Evolutionary conservation across 129 eudicot species (phyloP).

Genomic region (Pulicaria dysenterica): DNA sequence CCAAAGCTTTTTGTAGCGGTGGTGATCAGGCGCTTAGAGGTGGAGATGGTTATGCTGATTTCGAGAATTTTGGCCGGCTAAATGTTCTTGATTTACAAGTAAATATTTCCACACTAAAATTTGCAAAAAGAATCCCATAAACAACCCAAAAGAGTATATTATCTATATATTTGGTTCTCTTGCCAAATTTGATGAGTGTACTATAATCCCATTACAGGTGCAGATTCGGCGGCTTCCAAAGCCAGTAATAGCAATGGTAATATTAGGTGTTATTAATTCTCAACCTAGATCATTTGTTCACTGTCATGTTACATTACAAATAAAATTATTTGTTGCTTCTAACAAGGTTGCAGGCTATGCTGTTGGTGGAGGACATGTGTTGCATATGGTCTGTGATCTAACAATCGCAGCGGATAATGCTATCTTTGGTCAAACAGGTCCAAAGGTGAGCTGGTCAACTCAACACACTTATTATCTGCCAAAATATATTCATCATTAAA

Average conservation of each 20-base stretch:
- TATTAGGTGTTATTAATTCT: slow-evolving; percentile 8
- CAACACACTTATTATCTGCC: not conserved
- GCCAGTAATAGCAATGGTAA: slow-evolving; percentile 99
- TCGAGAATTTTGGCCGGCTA: slow-evolving; percentile 81
- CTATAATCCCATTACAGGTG: slow-evolving; percentile 49
- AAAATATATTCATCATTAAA: not conserved
- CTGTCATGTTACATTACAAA: not conserved
- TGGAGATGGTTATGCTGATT: slow-evolving; percentile 84
- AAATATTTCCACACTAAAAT: not conserved
- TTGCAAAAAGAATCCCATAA: not conserved
- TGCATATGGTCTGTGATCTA: slow-evolving; percentile 97
- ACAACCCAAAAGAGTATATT: not conserved
- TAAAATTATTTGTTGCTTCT: slow-evolving; percentile 16
- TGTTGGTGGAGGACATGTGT: slow-evolving; percentile 94
- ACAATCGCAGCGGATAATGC: slow-evolving; percentile 99
- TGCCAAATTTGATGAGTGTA: not conserved
- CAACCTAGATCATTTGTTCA: not conserved
- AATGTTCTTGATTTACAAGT: slow-evolving; percentile 97
- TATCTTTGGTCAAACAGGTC: slow-evolving; percentile 96
- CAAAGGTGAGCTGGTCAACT: slow-evolving; percentile 60
- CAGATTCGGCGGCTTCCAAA: slow-evolving; percentile 94
- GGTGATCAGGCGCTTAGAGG: slow-evolving; percentile 95
- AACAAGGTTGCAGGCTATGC: slow-evolving; percentile 99
- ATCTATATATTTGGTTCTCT: not conserved
- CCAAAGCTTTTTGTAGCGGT: slow-evolving; percentile 95